Evolutionary conservation across 768 basidiomycete species (phyloP).

Genomic region (Termitomyces sp.): DNA sequence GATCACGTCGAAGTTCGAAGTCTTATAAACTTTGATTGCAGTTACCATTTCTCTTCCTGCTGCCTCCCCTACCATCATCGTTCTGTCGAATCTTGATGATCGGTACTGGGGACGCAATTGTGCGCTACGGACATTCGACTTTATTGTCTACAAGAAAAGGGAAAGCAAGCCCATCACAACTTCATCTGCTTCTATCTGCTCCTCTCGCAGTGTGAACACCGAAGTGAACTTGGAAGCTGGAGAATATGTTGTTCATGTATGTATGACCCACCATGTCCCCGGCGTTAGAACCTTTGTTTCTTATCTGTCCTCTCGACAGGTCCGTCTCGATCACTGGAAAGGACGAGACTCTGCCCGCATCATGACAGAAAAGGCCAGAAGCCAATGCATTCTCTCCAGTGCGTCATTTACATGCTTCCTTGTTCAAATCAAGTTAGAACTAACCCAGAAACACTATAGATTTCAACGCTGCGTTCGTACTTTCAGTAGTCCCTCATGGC

Average conservation of each 20-base stretch:
- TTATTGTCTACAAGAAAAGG: slow-evolving; percentile 29
- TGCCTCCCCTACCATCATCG: slow-evolving; percentile 26
- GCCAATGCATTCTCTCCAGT: slow-evolving; percentile 28
- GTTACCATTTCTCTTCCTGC: slow-evolving; percentile 28
- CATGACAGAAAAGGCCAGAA: slow-evolving; percentile 23
- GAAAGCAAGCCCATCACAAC: slow-evolving; percentile 17
- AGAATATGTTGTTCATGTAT: slow-evolving; percentile 26
- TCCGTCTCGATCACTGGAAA: slow-evolving; percentile 15
- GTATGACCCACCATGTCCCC: slow-evolving; percentile 7
- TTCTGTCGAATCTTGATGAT: slow-evolving; percentile 30
- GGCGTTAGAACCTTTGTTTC: background rate
- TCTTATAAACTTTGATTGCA: slow-evolving; percentile 5
- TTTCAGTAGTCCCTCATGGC: background rate
- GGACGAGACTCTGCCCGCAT: slow-evolving; percentile 17
- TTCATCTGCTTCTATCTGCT: slow-evolving; percentile 13
- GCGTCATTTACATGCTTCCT: slow-evolving; percentile 2
- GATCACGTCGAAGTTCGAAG: background rate
- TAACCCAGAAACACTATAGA: slow-evolving; percentile 12
- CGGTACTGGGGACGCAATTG: slow-evolving; percentile 27
- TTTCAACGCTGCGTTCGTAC: slow-evolving; percentile 16
- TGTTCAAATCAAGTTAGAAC: background rate
- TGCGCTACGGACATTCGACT: slow-evolving; percentile 27
- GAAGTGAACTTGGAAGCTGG: slow-evolving; percentile 20
- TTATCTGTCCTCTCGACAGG: background rate
- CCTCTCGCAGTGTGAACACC: slow-evolving; percentile 21